phyloP scores from a whole-genome alignment of 805 yeast genomes.

The Starmerella bombicola region DNA sequence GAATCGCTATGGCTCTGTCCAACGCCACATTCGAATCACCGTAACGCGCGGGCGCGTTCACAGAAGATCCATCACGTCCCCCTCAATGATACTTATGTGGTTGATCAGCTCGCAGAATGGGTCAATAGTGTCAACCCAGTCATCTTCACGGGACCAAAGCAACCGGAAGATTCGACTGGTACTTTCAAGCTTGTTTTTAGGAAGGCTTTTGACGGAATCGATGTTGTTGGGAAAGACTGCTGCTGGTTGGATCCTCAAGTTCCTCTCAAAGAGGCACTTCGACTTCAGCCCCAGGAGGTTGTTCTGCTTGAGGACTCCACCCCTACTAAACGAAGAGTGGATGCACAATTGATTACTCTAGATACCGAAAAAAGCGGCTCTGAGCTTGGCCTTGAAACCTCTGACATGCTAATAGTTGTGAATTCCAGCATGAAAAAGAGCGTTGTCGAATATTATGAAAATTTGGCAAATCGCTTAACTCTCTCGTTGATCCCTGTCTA shows the following conservation, averaged over 20 bases:
- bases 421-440: background rate
- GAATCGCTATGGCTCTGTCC: constrained; percentile 16
- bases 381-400: background rate
- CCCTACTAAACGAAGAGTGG: background rate
- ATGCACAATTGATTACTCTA: background rate
- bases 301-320: constrained; percentile 1
- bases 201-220: constrained; percentile 28
- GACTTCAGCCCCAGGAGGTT: background rate
- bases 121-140: constrained; percentile 9
- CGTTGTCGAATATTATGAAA: constrained; percentile 27
- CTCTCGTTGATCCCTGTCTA: constrained; percentile 13
- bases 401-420: constrained; percentile 8
- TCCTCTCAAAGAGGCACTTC: constrained; percentile 1
- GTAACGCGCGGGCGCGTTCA: constrained; percentile 14
- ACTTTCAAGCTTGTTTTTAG: constrained; percentile 13
- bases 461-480: constrained; percentile 25
- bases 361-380: background rate
- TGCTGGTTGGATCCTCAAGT: constrained; percentile 1
- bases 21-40: constrained; percentile 2
- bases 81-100: background rate
- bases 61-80: constrained; percentile 9
- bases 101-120: constrained; percentile 16
- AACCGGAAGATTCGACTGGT: constrained; percentile 6
- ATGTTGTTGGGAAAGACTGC: constrained; percentile 1
- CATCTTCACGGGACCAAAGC: constrained; percentile 17